A percentile compares a stretch with the other conserved stretches of the same genome.
These are phyloP conservation scores for Whalleya microplaca DNA, from an alignment of 2,329 filamentous ascomycete species.

Conservation along the genomic window DNA sequence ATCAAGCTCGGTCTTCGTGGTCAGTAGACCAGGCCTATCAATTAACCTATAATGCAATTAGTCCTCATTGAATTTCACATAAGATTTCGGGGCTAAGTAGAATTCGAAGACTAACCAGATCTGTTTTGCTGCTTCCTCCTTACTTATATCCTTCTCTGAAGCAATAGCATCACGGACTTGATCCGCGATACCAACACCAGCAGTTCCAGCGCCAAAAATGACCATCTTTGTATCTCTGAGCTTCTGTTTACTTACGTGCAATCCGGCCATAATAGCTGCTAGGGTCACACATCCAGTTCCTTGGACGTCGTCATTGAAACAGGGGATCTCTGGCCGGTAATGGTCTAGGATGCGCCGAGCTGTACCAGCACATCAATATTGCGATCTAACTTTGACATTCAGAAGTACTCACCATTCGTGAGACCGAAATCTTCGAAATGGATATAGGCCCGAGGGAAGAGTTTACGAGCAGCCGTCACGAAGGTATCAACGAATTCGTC, in stretches of 20 bases:
- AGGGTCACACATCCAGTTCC: slow-evolving; percentile 87
- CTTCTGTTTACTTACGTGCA: slow-evolving; percentile 69
- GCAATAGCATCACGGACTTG: slow-evolving; percentile 81
- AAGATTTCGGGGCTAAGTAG: background rate
- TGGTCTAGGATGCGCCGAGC: slow-evolving; percentile 71
- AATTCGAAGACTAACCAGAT: slow-evolving; percentile 64
- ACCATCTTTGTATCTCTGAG: slow-evolving; percentile 72
- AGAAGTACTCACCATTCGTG: slow-evolving; percentile 57
- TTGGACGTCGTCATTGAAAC: slow-evolving; percentile 92
- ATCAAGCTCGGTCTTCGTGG: slow-evolving; percentile 65
- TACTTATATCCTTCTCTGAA: slow-evolving; percentile 65
- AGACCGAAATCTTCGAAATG: slow-evolving; percentile 92
- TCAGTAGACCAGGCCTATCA: slow-evolving; percentile 78
- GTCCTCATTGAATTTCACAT: slow-evolving; percentile 1
- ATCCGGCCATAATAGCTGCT: slow-evolving; percentile 76
- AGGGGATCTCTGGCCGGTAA: slow-evolving; percentile 74
- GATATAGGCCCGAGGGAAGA: slow-evolving; percentile 80
- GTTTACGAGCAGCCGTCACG: slow-evolving; percentile 66
- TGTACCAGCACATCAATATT: slow-evolving; percentile 8
- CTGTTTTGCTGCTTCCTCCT: slow-evolving; percentile 75
- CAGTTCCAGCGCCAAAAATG: slow-evolving; percentile 79
- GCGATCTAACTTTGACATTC: background rate
- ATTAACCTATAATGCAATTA: slow-evolving; percentile 63
- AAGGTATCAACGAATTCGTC: slow-evolving; percentile 79
- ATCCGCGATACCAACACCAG: slow-evolving; percentile 84